Conservation (phyloP, 108 stramenopile genomes). For the Pelagomonas calceolata region DNA sequence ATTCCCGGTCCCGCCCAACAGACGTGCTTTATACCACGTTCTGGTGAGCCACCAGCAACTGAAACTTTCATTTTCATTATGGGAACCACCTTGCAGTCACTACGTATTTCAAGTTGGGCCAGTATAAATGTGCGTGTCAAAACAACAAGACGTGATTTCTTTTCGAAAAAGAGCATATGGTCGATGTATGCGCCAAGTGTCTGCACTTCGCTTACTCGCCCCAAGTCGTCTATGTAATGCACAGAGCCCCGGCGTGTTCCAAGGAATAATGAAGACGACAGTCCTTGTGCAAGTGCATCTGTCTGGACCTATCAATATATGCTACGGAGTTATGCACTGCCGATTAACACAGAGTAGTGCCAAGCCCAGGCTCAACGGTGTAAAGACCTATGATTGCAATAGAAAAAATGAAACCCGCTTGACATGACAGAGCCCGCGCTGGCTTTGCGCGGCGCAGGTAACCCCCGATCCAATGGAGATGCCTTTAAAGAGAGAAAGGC, state of each 20-base stretch:
- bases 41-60: conserved; percentile 18
- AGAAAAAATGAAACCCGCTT: not conserved
- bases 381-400: not conserved
- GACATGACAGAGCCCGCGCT: conserved; percentile 1
- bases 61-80: conserved; percentile 42
- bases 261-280: conserved; percentile 36
- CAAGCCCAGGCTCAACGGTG: not conserved
- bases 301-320: too few relatives aligned
- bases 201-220: conserved; percentile 38
- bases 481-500: conserved; percentile 9
- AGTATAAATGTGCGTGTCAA: conserved; percentile 32
- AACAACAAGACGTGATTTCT: conserved; percentile 18
- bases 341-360: too few relatives aligned
- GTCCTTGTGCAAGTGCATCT: conserved; percentile 1
- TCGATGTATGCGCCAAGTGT: conserved; percentile 22
- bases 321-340: too few relatives aligned
- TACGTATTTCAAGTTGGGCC: conserved; percentile 28
- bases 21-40: conserved; percentile 19
- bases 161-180: conserved; percentile 33
- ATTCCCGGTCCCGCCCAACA: conserved; percentile 49
- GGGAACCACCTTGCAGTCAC: conserved; percentile 26
- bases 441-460: conserved; percentile 29
- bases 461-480: conserved; percentile 20
- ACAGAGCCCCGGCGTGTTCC: conserved; percentile 29
- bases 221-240: conserved; percentile 40